Evolutionary conservation across 1,139 yeast species (phyloP).

Genomic region (Geotrichum fermentans): DNA sequence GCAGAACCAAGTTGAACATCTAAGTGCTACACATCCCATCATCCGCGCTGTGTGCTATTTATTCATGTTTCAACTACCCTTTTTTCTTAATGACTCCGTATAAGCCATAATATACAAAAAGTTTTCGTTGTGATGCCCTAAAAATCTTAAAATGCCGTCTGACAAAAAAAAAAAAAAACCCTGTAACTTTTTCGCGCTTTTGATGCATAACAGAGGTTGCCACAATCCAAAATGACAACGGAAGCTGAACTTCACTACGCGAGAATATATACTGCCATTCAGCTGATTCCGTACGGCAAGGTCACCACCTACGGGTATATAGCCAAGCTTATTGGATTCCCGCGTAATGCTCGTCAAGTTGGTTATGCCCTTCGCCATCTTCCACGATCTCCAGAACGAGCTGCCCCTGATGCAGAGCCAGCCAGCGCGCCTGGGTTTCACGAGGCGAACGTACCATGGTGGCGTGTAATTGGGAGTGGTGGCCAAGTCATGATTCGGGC

Average conservation of each 20-base stretch:
- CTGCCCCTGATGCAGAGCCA: constrained; percentile 6
- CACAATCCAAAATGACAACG: constrained; percentile 15
- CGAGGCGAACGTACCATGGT: constrained; percentile 60
- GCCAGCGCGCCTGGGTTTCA: constrained; percentile 30
- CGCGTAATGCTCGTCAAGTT: constrained; percentile 67
- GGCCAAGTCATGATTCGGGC: constrained; percentile 60
- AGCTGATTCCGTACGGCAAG: constrained; percentile 55
- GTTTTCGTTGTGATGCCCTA: constrained; percentile 4
- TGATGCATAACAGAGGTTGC: not conserved
- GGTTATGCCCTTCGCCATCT: constrained; percentile 62
- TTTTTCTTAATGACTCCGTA: constrained; percentile 4
- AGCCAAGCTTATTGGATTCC: constrained; percentile 57
- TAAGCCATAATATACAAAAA: constrained; percentile 1
- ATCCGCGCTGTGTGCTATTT: constrained; percentile 1
- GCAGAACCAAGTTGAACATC: constrained; percentile 98
- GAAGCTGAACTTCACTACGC: constrained; percentile 55
- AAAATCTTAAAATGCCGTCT: too few relatives aligned
- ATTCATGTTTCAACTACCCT: constrained; percentile 1
- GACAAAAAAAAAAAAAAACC: too few relatives aligned
- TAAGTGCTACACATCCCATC: constrained; percentile 43
- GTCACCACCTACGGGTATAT: constrained; percentile 66
- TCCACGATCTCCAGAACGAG: constrained; percentile 30
- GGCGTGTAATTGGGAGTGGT: constrained; percentile 63
- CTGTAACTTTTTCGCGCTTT: not conserved
- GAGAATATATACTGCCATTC: constrained; percentile 55